phyloP scores from a whole-genome alignment of 2,329 filamentous ascomycete genomes.

The Leptographium flavum region DNA sequence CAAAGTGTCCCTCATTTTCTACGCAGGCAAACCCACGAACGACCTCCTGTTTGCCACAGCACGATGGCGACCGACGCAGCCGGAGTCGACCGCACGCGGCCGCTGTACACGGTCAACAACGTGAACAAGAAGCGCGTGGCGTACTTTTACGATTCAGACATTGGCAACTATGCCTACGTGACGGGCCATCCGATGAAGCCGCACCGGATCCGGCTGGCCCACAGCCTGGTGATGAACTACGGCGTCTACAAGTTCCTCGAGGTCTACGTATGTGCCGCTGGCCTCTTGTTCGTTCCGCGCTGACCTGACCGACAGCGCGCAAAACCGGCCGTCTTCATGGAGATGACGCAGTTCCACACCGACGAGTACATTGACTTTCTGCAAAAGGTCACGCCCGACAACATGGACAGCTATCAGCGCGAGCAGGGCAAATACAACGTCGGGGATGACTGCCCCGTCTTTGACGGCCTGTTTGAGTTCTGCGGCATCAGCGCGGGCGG shows the following conservation, averaged over 20 bases:
- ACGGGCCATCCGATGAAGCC: slow-evolving; percentile 98
- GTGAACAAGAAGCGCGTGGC: slow-evolving; percentile 62
- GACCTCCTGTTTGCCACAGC: background rate
- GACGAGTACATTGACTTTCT: slow-evolving; percentile 93
- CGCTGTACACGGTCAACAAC: slow-evolving; percentile 31
- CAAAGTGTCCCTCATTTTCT: no score
- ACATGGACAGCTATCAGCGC: slow-evolving; percentile 86
- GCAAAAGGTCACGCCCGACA: slow-evolving; percentile 90
- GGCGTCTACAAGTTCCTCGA: slow-evolving; percentile 95
- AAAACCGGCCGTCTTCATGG: slow-evolving; percentile 74
- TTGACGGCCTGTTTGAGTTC: slow-evolving; percentile 95
- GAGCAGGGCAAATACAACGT: slow-evolving; percentile 93
- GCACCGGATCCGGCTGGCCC: slow-evolving; percentile 85
- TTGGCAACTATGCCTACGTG: slow-evolving; percentile 96
- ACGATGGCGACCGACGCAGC: slow-evolving; percentile 18
- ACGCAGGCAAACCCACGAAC: no score
- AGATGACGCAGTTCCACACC: slow-evolving; percentile 90
- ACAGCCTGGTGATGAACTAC: slow-evolving; percentile 92
- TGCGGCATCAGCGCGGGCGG: slow-evolving; percentile 89
- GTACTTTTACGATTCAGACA: slow-evolving; percentile 97
- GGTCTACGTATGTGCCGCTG: slow-evolving; percentile 58
- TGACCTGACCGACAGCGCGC: slow-evolving; percentile 42
- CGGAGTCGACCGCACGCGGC: slow-evolving; percentile 27
- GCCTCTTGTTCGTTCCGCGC: slow-evolving; percentile 21
- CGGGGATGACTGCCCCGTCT: slow-evolving; percentile 92